These are phyloP conservation scores for Tilletia horrida DNA, from an alignment of 1,284 basidiomycete genomes.

Conservation along the genomic window DNA sequence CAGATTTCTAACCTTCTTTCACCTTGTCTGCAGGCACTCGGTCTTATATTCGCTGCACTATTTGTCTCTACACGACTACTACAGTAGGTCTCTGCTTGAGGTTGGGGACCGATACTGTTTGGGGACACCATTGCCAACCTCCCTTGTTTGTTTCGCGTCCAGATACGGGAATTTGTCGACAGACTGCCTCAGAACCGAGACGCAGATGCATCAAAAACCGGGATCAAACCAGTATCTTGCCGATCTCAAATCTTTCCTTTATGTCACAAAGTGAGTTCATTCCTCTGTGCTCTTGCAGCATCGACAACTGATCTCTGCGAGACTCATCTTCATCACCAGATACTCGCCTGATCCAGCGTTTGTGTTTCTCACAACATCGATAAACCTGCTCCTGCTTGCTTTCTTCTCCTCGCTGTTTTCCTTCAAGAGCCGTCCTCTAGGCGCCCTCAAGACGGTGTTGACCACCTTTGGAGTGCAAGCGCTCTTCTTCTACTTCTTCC, in stretches of 20 bases:
- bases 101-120: not conserved
- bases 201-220: conserved; percentile 19
- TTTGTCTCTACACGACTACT: conserved; percentile 36
- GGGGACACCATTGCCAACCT: too few relatives aligned
- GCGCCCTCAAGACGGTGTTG: conserved; percentile 23
- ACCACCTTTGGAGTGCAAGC: conserved; percentile 34
- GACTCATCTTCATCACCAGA: not conserved
- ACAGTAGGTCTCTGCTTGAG: conserved; percentile 18
- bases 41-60: conserved; percentile 25
- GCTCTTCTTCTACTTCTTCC: conserved; percentile 39
- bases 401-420: conserved; percentile 31
- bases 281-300: not conserved
- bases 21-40: too few relatives aligned
- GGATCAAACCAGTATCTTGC: conserved; percentile 36
- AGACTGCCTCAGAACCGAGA: conserved; percentile 32
- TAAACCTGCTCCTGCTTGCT: conserved; percentile 34
- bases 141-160: not conserved
- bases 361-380: conserved; percentile 33
- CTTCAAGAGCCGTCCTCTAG: not conserved
- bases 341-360: conserved; percentile 40
- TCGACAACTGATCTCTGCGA: conserved; percentile 5
- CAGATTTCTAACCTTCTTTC: too few relatives aligned
- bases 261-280: conserved; percentile 34
- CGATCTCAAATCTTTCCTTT: conserved; percentile 34
- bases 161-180: conserved; percentile 38